Base-by-base conservation (phyloP, 2,329 filamentous ascomycete species). In the Colletotrichum camelliae region DNA sequence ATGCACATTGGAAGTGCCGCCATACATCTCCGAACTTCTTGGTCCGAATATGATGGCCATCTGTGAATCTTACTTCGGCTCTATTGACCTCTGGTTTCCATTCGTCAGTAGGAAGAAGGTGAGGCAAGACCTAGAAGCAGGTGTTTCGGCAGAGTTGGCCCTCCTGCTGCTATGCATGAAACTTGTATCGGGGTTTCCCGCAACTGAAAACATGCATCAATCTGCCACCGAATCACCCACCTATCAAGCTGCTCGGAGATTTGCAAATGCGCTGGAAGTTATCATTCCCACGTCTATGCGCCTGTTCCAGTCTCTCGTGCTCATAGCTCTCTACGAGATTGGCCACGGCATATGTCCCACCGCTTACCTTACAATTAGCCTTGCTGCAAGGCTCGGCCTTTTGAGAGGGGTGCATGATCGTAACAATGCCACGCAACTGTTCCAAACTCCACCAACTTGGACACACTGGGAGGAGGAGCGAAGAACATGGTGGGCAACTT, bases 281-380 rank as follows among this genome's bases (percentile, higher is more conserved):
- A 69, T 77, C 3, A 77, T 71, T 21, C 72, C 79, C 9, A 78
- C 78, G 4, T 81, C 80, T 35, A 72, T 82, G 15, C 67, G 78
- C n/a, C 73, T 80, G 6, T 77, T 84, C 8, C 79, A 83, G 55
- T 78, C 80, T 3, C 55, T 79, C 24, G 72, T 84, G 13, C 75
- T 85, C 9, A 75, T 83, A 9, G 77, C 81, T 2, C 24, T 81
- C 1, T 85, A 84, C 72, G 83, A 85, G 77, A 77, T 84, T n/a
- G 80, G 81, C 4, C 83, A 85, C 55, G 82, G 79, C 12, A 80
- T 85, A 43, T 83, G 82, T 29, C 83, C 84, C 1, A 79, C 81
- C 2, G 83, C 80, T 1, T 85, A 82, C 61, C 67, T 84, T 31
- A 80, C 79, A 2, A 72, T 81, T 12, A 81, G 83, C 7, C 75